Evolutionary conservation across 345 rosid species (phyloP), one percentile per base, ranked within the genome.

Genomic region (Brassica rapa): DNA sequence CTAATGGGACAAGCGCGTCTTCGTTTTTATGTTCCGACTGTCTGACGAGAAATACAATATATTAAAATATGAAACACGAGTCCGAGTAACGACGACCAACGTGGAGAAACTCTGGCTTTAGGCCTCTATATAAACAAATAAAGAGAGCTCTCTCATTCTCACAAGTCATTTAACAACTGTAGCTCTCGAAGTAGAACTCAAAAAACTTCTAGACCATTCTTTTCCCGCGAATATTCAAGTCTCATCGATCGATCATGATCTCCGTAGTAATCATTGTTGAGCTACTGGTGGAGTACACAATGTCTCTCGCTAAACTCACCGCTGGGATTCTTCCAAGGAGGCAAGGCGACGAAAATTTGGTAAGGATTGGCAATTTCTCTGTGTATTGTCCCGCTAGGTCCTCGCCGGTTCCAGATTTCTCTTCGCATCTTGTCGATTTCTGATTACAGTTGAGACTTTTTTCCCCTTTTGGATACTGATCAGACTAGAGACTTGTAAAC

Each of bases 221-320:
- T 46, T 60, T 68, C 51, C 61, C 4, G 10, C 25, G 4, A 76
- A 49, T 68, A 21, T 67, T 59, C 32, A 3, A 4, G 10, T 72
- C 60, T 11, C 6, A 2, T 32, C 4, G 16, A 77, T 12, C 53
- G 16, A 77, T 12, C 53, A 89, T 89, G 91, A 87, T 91, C 3
- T 75, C 76, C n/a, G 78, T 84, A 66, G 79, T 85, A 33, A 65
- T 62, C 33, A 55, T 84, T 71, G 81, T 85, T 61, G 87, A 82
- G 85, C 75, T 89, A 24, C 16, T 91, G 75, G 85, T 73, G 70
- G 92, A 80, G 41, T 90, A 83, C 85, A 79, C 85, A 77, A 71
- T 24, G 75, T 87, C 84, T 32, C 70, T 91, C 51, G 83, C 88
- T 1, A 82, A 81, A 73, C 55, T 84, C 64, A 70, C 85, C 11